Evolutionary conservation across 2,329 filamentous ascomycete species (phyloP).

Genomic region (Cladosporium colombiae): DNA sequence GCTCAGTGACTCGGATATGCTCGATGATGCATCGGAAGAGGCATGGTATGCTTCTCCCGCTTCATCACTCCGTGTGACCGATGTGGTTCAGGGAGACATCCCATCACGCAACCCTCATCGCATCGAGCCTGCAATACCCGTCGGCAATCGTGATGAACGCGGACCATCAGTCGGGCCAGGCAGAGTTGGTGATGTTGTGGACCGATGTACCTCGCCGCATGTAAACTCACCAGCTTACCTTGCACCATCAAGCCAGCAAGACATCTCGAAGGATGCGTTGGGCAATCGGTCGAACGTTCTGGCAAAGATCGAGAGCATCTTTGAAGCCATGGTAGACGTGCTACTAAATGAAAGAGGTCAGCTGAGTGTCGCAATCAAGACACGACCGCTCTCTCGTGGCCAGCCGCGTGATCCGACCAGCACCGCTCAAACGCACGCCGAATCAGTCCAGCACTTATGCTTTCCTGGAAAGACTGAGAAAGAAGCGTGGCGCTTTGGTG

Average conservation of each 20-base stretch:
- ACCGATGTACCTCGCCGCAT: neutral
- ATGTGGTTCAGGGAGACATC: neutral
- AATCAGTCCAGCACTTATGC: slow-evolving; percentile 31
- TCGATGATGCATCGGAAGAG: neutral
- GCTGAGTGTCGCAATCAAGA: slow-evolving; percentile 53
- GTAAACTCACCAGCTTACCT: neutral
- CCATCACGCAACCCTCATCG: neutral
- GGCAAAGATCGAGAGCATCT: slow-evolving; percentile 57
- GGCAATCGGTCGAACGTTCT: slow-evolving; percentile 41
- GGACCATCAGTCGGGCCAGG: neutral
- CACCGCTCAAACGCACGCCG: slow-evolving; percentile 2
- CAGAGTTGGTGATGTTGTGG: too few relatives aligned
- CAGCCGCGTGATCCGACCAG: slow-evolving; percentile 41
- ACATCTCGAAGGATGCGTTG: neutral
- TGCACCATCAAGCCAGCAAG: neutral
- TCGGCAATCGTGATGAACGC: neutral
- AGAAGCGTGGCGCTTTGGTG: slow-evolving; percentile 62
- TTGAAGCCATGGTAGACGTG: slow-evolving; percentile 54
- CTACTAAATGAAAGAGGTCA: slow-evolving; percentile 47
- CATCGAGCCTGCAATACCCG: neutral
- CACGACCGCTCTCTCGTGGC: slow-evolving; percentile 25
- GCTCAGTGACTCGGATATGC: neutral
- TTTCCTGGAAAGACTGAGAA: slow-evolving; percentile 58
- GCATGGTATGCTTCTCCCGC: neutral
- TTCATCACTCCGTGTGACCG: neutral